Evolutionary conservation across 148 eudicot species (phyloP).

Genomic region (Pouteria glomerata): DNA sequence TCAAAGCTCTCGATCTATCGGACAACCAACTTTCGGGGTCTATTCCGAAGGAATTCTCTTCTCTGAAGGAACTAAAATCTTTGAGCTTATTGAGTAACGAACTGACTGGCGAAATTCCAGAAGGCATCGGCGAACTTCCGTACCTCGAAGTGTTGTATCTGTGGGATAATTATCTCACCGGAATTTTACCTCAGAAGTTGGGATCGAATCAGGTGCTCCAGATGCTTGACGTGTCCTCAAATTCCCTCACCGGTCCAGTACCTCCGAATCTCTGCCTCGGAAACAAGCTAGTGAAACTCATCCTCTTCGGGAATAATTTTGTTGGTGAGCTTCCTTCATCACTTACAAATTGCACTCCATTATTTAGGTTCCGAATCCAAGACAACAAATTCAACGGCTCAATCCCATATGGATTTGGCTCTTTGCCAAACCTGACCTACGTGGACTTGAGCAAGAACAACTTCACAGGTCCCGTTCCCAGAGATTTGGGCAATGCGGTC

Average conservation of each 20-base stretch:
- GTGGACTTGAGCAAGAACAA: slow-evolving; percentile 63
- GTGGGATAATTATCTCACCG: slow-evolving; percentile 80
- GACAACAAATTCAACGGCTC: slow-evolving; percentile 60
- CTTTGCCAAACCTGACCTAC: slow-evolving; percentile 50
- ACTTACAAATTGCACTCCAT: slow-evolving; percentile 62
- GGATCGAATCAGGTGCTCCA: slow-evolving; percentile 54
- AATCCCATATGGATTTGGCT: slow-evolving; percentile 65
- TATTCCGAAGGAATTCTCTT: slow-evolving; percentile 52
- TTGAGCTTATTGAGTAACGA: slow-evolving; percentile 53
- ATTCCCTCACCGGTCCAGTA: slow-evolving; percentile 54
- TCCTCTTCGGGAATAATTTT: slow-evolving; percentile 61
- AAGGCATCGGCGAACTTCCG: slow-evolving; percentile 58
- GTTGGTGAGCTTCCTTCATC: slow-evolving; percentile 47
- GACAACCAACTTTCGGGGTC: slow-evolving; percentile 50
- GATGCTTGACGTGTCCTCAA: slow-evolving; percentile 75
- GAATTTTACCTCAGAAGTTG: slow-evolving; percentile 55
- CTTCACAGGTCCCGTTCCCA: slow-evolving; percentile 59
- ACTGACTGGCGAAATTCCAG: slow-evolving; percentile 63
- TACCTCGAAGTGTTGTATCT: slow-evolving; percentile 38
- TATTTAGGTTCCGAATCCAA: slow-evolving; percentile 51
- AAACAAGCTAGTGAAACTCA: slow-evolving; percentile 48
- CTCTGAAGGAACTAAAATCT: slow-evolving; percentile 30
- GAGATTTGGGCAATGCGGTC: slow-evolving; percentile 57
- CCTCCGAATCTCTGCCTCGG: slow-evolving; percentile 61
- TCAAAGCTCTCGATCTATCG: slow-evolving; percentile 62